phyloP scores from a whole-genome alignment of 2,329 filamentous ascomycete species.

The Exserohilum turcica region DNA sequence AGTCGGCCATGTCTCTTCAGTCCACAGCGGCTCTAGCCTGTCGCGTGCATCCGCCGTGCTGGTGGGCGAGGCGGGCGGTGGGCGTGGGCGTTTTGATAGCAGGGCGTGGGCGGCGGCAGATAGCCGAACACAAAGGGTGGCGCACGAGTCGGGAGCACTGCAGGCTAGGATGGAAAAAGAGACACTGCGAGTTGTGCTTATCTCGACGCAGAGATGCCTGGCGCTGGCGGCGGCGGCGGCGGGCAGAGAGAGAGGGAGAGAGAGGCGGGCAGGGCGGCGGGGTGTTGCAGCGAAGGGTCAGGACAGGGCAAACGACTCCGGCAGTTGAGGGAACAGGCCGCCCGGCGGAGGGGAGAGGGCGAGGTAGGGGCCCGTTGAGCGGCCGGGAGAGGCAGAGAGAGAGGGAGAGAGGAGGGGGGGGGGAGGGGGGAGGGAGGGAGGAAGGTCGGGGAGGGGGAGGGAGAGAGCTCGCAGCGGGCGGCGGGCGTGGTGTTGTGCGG shows the following conservation, averaged over 20 bases:
- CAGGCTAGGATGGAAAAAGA: slow-evolving; percentile 1
- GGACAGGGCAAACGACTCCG: slow-evolving; percentile 5
- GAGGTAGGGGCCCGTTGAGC: too few species aligned
- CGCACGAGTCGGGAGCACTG: slow-evolving; percentile 1
- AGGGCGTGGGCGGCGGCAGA: slow-evolving; percentile 12
- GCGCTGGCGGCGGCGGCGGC: slow-evolving; percentile 13
- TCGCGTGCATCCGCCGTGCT: slow-evolving; percentile 33
- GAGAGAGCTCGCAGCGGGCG: slow-evolving; percentile 9
- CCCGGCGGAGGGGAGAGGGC: slow-evolving; percentile 4
- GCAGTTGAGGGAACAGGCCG: slow-evolving; percentile 11
- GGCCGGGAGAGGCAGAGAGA: background rate
- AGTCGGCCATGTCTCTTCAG: slow-evolving; percentile 63
- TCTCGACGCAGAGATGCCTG: slow-evolving; percentile 1
- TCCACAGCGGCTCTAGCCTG: slow-evolving; percentile 18
- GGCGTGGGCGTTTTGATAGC: slow-evolving; percentile 22
- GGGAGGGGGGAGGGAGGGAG: background rate
- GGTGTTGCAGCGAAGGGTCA: slow-evolving; percentile 6
- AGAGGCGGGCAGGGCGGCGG: slow-evolving; percentile 7
- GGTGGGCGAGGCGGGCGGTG: slow-evolving; percentile 4
- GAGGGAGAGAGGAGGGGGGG: slow-evolving; percentile 8
- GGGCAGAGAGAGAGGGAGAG: slow-evolving; percentile 17
- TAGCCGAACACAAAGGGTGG: background rate
- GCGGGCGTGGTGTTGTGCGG: slow-evolving; percentile 4
- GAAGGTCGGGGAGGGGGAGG: slow-evolving; percentile 3
- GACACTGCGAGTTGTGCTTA: background rate